phyloP scores from a whole-genome alignment of 306 rosid genomes.

The Citrullus amarus region DNA sequence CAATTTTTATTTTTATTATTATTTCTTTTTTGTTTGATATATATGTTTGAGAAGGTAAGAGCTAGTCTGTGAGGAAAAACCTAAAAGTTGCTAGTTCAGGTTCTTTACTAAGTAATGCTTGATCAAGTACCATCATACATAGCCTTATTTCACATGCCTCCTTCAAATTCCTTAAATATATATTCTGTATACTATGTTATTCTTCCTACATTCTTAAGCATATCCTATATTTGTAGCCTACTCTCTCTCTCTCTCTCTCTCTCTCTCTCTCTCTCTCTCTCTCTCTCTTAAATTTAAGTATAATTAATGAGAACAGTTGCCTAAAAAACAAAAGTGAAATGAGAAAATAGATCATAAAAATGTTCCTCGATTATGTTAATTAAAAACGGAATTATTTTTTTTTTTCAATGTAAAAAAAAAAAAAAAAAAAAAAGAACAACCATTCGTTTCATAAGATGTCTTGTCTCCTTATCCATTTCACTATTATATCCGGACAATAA shows the following conservation, averaged over 20 bases:
- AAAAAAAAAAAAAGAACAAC: too few relatives aligned
- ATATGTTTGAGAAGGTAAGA: constrained; percentile 7
- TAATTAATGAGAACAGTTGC: not conserved
- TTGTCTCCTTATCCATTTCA: not conserved
- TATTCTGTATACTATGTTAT: not conserved
- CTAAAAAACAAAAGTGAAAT: not conserved
- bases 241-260: not conserved
- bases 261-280: not conserved
- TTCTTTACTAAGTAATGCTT: constrained; percentile 15
- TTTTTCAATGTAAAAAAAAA: too few relatives aligned
- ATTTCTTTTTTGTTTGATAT: not conserved
- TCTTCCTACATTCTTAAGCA: not conserved
- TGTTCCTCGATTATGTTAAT: not conserved
- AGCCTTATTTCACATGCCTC: constrained; percentile 13
- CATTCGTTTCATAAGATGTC: too few relatives aligned
- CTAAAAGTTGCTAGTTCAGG: constrained; percentile 30
- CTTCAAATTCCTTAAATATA: not conserved
- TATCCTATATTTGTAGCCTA: constrained; percentile 4
- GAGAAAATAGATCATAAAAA: not conserved
- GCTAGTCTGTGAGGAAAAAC: constrained; percentile 6
- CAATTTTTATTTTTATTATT: not conserved
- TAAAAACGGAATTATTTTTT: too few relatives aligned
- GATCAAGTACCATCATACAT: constrained; percentile 10
- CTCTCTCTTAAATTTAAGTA: not conserved
- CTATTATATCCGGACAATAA: too few relatives aligned